phyloP scores from a whole-genome alignment of 495 filamentous ascomycete genomes.

The Daldinia bambusicola region DNA sequence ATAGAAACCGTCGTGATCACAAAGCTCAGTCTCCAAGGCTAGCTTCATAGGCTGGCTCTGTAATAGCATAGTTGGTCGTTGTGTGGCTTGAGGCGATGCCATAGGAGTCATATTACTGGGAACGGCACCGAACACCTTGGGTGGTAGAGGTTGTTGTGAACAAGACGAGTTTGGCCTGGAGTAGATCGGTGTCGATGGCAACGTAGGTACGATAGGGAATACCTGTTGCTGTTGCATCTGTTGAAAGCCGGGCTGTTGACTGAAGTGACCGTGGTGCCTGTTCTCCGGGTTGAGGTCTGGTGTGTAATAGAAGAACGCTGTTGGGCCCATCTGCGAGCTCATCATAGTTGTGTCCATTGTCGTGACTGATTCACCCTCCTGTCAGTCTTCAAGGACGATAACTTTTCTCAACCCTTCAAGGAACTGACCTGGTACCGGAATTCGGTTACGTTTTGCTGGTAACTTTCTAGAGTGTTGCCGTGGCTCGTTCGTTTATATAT shows the following conservation, averaged over 20 bases:
- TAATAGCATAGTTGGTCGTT: constrained; percentile 79
- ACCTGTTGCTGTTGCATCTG: constrained; percentile 58
- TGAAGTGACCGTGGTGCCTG: constrained; percentile 84
- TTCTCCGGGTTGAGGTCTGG: constrained; percentile 78
- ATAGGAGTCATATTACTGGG: constrained; percentile 76
- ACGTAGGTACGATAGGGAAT: constrained; percentile 63
- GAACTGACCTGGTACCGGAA: constrained; percentile 32
- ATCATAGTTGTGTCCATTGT: constrained; percentile 60
- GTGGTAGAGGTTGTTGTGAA: constrained; percentile 68
- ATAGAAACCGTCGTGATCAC: constrained; percentile 72
- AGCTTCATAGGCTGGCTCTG: constrained; percentile 76
- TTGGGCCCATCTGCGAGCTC: constrained; percentile 72
- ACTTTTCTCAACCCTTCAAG: constrained; percentile 10
- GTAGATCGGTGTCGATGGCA: constrained; percentile 76
- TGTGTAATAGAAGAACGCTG: constrained; percentile 92
- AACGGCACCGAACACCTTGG: constrained; percentile 67
- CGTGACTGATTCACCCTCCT: constrained; percentile 30
- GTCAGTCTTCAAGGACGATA: constrained; percentile 25
- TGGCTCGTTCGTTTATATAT: constrained; percentile 50
- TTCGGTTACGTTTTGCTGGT: constrained; percentile 24
- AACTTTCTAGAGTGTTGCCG: constrained; percentile 28
- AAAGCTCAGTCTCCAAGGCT: constrained; percentile 82
- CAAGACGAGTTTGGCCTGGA: constrained; percentile 74
- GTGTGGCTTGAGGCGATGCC: constrained; percentile 80
- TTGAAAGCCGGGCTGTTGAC: constrained; percentile 72